Base-by-base conservation (phyloP, 805 yeast genomes). In the Nakazawaea molendinolei region DNA sequence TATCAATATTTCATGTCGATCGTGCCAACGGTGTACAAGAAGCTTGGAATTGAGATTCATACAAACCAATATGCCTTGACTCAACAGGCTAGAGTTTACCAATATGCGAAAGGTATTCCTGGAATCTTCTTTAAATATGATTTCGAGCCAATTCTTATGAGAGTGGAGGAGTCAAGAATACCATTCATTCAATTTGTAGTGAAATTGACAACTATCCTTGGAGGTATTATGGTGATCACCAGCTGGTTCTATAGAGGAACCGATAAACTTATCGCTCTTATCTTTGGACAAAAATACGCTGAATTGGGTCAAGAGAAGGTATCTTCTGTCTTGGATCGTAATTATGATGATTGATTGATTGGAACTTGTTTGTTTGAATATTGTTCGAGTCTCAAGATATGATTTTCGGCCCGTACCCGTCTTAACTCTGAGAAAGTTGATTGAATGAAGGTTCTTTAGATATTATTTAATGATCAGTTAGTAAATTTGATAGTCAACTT, bases 41-140 rank as follows among this genome's bases (percentile, higher is more conserved):
- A 78, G 49, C 58, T 86, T 31, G 96, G 96, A 5, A 67, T 78
- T 3, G 67, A 58, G 16, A 62, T 90, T 5, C 82, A 82, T 40
- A 89, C 97, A 2, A 79, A 82, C 53, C 97, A 89, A 58, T 92
- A 86, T 56, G 78, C 97, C 2, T 56, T 82, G 16, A 71, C 83
- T 4, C 76, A 71, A 41, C 67, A 45, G 29, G 44, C 29, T 42
- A 34, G 42, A 42, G 31, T 17, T 20, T 45, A 36, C 41, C 52
- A 51, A 42, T 44, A 43, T 13, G 44, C 40, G 22, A 21, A 34
- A 21, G 59, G 59, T 17, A 53, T 71, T 5, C 94, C 97, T 4
- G 97, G 96, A 0, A 77, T 90, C 18, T 83, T 72, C 50, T 74
- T 92, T 62, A 74, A 71, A 38, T 90, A 89, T 55, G 86, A 86